phyloP scores from a whole-genome alignment of 768 basidiomycete species.

The Pulveroboletus ravenelii region DNA sequence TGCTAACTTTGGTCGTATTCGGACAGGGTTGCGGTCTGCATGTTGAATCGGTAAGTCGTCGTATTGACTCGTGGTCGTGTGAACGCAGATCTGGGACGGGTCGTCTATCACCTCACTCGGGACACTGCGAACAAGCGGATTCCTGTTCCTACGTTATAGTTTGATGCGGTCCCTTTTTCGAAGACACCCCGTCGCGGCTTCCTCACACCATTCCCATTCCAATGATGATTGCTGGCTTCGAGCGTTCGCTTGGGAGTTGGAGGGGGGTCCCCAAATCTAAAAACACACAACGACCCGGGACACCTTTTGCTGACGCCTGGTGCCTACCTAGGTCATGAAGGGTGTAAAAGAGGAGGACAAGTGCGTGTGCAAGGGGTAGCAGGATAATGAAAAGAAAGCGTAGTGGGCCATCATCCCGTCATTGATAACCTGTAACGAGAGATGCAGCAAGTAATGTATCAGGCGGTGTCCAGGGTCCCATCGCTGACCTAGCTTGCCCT shows the following conservation, averaged over 20 bases:
- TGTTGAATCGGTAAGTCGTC: constrained; percentile 52
- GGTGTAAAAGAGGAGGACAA: constrained; percentile 47
- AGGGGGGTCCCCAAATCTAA: constrained; percentile 20
- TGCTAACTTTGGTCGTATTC: constrained; percentile 6
- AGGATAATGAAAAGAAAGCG: constrained; percentile 8
- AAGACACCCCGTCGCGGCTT: constrained; percentile 30
- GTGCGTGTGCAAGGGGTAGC: constrained; percentile 32
- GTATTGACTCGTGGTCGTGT: constrained; percentile 9
- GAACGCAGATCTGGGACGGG: constrained; percentile 16
- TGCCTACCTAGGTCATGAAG: constrained; percentile 43
- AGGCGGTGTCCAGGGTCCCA: constrained; percentile 30
- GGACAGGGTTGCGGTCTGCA: constrained; percentile 68
- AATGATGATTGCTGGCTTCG: constrained; percentile 5
- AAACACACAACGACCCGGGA: constrained; percentile 22
- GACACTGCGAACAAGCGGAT: constrained; percentile 5
- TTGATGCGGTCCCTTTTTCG: constrained; percentile 35
- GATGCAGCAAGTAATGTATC: constrained; percentile 14
- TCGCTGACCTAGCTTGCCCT: constrained; percentile 8
- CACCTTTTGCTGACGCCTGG: constrained; percentile 24
- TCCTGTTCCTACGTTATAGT: constrained; percentile 26
- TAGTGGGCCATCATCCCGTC: constrained; percentile 13
- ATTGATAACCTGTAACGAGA: constrained; percentile 6
- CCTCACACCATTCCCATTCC: constrained; percentile 19
- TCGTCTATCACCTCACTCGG: constrained; percentile 7
- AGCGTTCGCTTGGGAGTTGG: constrained; percentile 22